A percentile compares a stretch with the other conserved stretches of the same genome.
Conservation (phyloP, 306 rosid genomes). For the Abrus pulchellus region DNA sequence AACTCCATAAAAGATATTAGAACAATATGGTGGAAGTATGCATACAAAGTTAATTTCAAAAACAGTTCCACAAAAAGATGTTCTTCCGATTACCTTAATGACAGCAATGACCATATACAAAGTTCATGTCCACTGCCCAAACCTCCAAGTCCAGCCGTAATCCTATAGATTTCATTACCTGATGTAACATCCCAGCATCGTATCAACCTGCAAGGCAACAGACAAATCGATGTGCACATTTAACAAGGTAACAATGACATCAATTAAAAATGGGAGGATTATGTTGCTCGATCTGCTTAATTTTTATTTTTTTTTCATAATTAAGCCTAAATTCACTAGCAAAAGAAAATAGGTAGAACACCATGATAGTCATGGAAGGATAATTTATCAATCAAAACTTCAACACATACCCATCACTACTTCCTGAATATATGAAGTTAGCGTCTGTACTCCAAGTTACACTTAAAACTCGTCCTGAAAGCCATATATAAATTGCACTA, state of each 20-base stretch:
- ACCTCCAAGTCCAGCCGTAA: conserved; percentile 92
- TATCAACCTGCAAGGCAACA: conserved; percentile 61
- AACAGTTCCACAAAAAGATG: conserved; percentile 26
- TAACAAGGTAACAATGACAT: neutral
- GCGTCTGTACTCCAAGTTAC: conserved; percentile 91
- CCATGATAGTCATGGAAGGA: neutral
- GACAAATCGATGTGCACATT: conserved; percentile 5
- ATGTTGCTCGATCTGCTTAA: neutral
- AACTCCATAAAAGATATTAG: conserved; percentile 32
- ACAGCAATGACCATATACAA: conserved; percentile 89
- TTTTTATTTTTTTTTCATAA: neutral
- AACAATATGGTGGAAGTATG: conserved; percentile 3
- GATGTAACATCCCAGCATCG: conserved; percentile 81
- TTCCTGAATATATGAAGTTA: conserved; percentile 80
- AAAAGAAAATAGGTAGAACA: neutral
- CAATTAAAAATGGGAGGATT: neutral
- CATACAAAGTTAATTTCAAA: conserved; percentile 10
- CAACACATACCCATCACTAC: conserved; percentile 87
- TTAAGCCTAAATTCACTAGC: neutral
- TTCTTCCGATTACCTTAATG: conserved; percentile 66
- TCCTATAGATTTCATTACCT: conserved; percentile 80
- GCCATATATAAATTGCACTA: conserved; percentile 32
- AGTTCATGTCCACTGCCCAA: conserved; percentile 75
- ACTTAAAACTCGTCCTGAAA: conserved; percentile 82
- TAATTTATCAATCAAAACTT: conserved; percentile 26